phyloP scores from a whole-genome alignment of 2,329 filamentous ascomycete species.

The Graphilbum ipis-grandicollis region DNA sequence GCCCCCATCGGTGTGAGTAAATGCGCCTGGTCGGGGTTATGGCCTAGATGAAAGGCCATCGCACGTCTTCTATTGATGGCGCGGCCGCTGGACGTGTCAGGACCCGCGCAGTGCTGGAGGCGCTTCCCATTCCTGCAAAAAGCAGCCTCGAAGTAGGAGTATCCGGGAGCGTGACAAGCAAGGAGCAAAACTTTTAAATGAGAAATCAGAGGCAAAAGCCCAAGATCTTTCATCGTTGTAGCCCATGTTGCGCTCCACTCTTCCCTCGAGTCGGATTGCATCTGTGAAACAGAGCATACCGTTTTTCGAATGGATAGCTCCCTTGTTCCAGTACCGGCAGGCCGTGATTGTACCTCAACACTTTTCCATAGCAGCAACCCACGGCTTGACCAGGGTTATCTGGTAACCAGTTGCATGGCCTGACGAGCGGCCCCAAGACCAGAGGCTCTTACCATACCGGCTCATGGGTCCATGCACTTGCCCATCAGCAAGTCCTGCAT shows the following conservation, averaged over 20 bases:
- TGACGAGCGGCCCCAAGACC: conserved; percentile 57
- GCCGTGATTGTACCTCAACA: not conserved
- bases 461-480: conserved; percentile 55
- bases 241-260: conserved; percentile 28
- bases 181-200: conserved; percentile 11
- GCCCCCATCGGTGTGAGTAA: conserved; percentile 27
- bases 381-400: conserved; percentile 31
- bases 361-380: conserved; percentile 7
- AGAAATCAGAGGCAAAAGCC: conserved; percentile 13
- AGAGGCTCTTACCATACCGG: conserved; percentile 58
- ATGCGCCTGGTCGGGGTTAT: conserved; percentile 42
- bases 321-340: not conserved
- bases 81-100: too few species aligned
- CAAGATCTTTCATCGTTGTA: conserved; percentile 28
- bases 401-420: conserved; percentile 45
- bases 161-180: conserved; percentile 23
- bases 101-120: conserved; percentile 7
- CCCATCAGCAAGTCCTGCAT: conserved; percentile 21
- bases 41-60: too few species aligned
- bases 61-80: too few species aligned
- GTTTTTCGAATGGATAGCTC: not conserved
- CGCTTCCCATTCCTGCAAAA: conserved; percentile 8
- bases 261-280: too few species aligned
- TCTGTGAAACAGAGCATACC: not conserved
- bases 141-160: conserved; percentile 16